Evolutionary conservation across 768 basidiomycete species (phyloP), one percentile per base, ranked within the genome.

Genomic region (Tephrocybe sp.): DNA sequence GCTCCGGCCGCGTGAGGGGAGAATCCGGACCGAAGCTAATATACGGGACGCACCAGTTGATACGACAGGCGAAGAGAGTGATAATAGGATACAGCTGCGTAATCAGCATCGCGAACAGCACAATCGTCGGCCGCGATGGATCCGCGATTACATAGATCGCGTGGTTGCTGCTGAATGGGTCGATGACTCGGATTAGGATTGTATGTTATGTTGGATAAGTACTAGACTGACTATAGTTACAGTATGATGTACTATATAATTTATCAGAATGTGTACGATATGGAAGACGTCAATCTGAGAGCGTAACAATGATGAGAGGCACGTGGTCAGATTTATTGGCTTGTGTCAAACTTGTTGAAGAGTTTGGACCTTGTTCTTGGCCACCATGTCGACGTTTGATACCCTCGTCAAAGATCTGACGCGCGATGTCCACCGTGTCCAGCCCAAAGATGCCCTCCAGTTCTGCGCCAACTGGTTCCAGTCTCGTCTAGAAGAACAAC

Each of bases 401-500:
- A 70, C 74, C 34, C 87, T 97, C 55, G 75, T 97, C 55, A 77
- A 74, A 48, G 93, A 97, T 64, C 77, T 97, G 47, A 86, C 89
- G 57, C 84, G 91, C 64, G 94, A 95, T 66, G 82, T 81, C 36
- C 77, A 88, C 36, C 86, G 89, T 56, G 90, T 82, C 3, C 90
- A 93, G 65, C 94, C 95, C 18, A 84, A 81, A 59, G 95, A 98
- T 63, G 82, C 86, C 3, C 84, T 97, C 39, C 95, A 97, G 69
- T 93, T 88, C 68, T 91, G 88, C 61, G 84, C 94, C 40, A 92
- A 85, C 61, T 98, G 94, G 94, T 97, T 98, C 69, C 89, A 94
- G 64, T 77, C 79, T 53, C 82, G 90, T 47, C 75, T 94, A 42
- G 88, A 92, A 56, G 88, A 92, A 62, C 92, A 94, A 62, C 78